phyloP scores from a whole-genome alignment of 805 yeast species.

The Tetrapisispora namnaoensis region DNA sequence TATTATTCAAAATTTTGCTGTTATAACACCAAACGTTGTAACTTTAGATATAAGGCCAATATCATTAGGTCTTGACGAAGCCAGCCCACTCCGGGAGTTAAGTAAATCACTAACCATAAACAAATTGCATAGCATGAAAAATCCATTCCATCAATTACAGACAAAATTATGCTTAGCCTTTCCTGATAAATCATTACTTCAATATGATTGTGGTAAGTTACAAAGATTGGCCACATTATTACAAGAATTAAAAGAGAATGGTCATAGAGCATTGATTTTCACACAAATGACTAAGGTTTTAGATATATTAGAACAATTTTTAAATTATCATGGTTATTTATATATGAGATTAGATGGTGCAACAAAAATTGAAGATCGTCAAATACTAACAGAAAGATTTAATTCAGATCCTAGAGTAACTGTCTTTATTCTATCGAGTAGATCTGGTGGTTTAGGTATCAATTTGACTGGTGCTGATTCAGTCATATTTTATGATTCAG shows the following conservation, averaged over 20 bases:
- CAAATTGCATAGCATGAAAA: conserved; percentile 18
- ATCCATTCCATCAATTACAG: conserved; percentile 73
- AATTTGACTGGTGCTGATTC: conserved; percentile 98
- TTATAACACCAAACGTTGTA: conserved; percentile 81
- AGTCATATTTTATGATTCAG: conserved; percentile 94
- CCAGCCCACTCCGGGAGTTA: conserved; percentile 19
- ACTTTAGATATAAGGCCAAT: conserved; percentile 55
- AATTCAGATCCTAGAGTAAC: conserved; percentile 79
- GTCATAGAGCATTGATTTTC: conserved; percentile 90
- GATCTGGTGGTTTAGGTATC: conserved; percentile 98
- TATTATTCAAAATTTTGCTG: conserved; percentile 64
- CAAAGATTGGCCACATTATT: conserved; percentile 72
- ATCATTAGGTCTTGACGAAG: conserved; percentile 19
- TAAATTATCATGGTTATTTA: conserved; percentile 88
- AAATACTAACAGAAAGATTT: conserved; percentile 83
- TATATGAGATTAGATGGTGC: conserved; percentile 96
- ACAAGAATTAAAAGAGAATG: conserved; percentile 69
- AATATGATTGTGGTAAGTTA: conserved; percentile 94
- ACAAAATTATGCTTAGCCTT: conserved; percentile 85
- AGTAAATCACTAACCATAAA: conserved; percentile 17
- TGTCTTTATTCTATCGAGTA: conserved; percentile 83
- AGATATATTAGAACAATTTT: conserved; percentile 84
- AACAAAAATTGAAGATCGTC: conserved; percentile 94
- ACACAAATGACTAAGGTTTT: conserved; percentile 97
- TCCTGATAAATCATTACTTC: conserved; percentile 86